Conservation (phyloP, 1,139 yeast genomes). For the Suhomyces ambrosiae region DNA sequence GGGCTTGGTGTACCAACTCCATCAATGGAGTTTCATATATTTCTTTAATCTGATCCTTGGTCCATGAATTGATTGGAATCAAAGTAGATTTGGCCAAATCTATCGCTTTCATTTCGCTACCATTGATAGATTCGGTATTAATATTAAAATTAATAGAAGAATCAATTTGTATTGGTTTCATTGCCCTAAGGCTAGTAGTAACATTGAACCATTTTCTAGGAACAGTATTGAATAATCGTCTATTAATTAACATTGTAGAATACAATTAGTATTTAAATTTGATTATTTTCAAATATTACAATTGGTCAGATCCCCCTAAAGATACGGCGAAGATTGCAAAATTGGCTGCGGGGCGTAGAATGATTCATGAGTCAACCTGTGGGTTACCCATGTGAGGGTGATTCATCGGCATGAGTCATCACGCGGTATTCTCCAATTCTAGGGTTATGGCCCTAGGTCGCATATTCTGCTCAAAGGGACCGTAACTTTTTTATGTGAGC, state of each 20-base stretch:
- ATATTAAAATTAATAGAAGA: slow-evolving; percentile 16
- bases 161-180: slow-evolving; percentile 8
- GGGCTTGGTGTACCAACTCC: slow-evolving; percentile 64
- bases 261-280: not conserved
- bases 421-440: slow-evolving; percentile 2
- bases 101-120: slow-evolving; percentile 8
- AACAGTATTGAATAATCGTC: slow-evolving; percentile 4
- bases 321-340: slow-evolving; percentile 1
- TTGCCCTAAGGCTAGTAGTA: slow-evolving; percentile 5
- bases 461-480: not conserved
- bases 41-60: slow-evolving; percentile 56
- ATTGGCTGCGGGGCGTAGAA: not conserved
- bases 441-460: slow-evolving; percentile 12
- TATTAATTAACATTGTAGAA: slow-evolving; percentile 1
- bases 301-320: not conserved
- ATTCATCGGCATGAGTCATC: slow-evolving; percentile 13
- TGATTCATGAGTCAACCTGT: slow-evolving; percentile 13
- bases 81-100: slow-evolving; percentile 21
- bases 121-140: slow-evolving; percentile 3
- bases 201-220: slow-evolving; percentile 1
- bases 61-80: slow-evolving; percentile 56
- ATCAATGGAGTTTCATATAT: slow-evolving; percentile 67
- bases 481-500: not conserved
- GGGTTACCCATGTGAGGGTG: slow-evolving; percentile 2
- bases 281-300: not conserved